Conservation (phyloP, 495 filamentous ascomycete species). For the Hyaloscypha bicolor region DNA sequence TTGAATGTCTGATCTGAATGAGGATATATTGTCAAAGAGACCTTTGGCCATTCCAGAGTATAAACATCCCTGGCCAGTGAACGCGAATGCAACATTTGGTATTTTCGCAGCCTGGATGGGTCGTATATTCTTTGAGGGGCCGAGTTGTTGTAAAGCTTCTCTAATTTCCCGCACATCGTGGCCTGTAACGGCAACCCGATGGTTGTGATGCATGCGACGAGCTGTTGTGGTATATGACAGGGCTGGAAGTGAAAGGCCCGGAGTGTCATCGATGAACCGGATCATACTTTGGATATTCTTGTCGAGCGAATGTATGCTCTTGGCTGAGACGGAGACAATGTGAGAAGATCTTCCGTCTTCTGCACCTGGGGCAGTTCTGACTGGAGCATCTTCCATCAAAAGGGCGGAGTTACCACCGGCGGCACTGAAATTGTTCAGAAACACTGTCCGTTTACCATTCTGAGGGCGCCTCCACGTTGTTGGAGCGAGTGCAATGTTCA, state of each 20-base stretch:
- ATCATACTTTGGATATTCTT: conserved; percentile 51
- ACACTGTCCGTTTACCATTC: neutral
- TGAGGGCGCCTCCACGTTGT: conserved; percentile 49
- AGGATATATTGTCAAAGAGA: conserved; percentile 50
- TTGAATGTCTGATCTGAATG: conserved; percentile 61
- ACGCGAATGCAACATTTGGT: conserved; percentile 57
- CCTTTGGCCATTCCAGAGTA: conserved; percentile 70
- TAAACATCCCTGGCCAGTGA: conserved; percentile 70
- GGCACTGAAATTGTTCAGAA: conserved; percentile 42
- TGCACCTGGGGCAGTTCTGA: conserved; percentile 28
- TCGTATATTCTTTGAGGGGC: too few relatives aligned
- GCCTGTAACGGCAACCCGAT: conserved; percentile 64
- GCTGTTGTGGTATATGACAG: conserved; percentile 83
- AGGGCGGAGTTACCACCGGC: conserved; percentile 68
- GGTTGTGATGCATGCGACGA: conserved; percentile 74
- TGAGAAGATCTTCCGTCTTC: conserved; percentile 49
- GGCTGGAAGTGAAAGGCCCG: conserved; percentile 50
- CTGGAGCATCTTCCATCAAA: conserved; percentile 59
- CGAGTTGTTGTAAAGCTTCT: neutral
- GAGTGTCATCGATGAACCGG: conserved; percentile 28
- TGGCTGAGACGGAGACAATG: conserved; percentile 58
- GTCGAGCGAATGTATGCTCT: conserved; percentile 53
- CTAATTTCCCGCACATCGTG: neutral
- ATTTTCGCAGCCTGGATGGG: neutral
- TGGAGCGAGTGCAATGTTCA: conserved; percentile 61